These are phyloP conservation scores for Prosopis cineraria DNA, from an alignment of 306 rosid genomes.

Conservation along the genomic window DNA sequence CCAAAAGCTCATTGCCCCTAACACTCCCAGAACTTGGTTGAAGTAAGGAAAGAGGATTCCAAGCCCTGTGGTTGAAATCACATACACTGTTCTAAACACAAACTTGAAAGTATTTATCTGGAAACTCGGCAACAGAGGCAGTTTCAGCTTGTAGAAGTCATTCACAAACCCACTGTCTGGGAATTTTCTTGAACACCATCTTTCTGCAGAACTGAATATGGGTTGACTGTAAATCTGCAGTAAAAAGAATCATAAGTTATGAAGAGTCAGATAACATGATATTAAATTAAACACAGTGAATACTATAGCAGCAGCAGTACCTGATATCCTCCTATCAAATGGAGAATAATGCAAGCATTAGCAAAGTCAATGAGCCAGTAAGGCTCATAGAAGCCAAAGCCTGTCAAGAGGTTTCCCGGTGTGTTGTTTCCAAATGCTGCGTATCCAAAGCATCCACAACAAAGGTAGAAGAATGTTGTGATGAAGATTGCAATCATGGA, in stretches of 20 bases:
- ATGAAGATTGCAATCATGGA: slow-evolving; percentile 57
- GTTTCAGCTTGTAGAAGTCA: slow-evolving; percentile 49
- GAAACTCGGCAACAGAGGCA: slow-evolving; percentile 56
- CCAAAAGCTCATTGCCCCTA: slow-evolving; percentile 92
- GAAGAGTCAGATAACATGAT: neutral
- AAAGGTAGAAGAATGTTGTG: slow-evolving; percentile 88
- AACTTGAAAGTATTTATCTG: slow-evolving; percentile 56
- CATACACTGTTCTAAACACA: slow-evolving; percentile 70
- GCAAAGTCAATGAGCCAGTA: slow-evolving; percentile 84
- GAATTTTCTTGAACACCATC: slow-evolving; percentile 53
- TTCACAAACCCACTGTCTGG: slow-evolving; percentile 70
- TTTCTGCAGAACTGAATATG: slow-evolving; percentile 56
- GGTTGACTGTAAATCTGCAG: slow-evolving; percentile 76
- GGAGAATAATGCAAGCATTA: slow-evolving; percentile 74
- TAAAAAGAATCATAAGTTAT: neutral
- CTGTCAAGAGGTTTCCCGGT: slow-evolving; percentile 89
- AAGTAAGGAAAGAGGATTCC: slow-evolving; percentile 83
- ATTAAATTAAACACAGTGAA: neutral
- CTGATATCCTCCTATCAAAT: slow-evolving; percentile 93
- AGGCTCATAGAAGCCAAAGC: slow-evolving; percentile 80
- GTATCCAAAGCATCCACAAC: slow-evolving; percentile 91
- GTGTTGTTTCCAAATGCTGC: slow-evolving; percentile 83
- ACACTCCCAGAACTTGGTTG: slow-evolving; percentile 73
- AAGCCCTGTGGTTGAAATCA: slow-evolving; percentile 61
- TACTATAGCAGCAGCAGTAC: slow-evolving; percentile 37